Percentiles rank a stretch among this genome's conserved stretches.
phyloP scores from a whole-genome alignment of 495 filamentous ascomycete species.

The Aspergillus biplanus region DNA sequence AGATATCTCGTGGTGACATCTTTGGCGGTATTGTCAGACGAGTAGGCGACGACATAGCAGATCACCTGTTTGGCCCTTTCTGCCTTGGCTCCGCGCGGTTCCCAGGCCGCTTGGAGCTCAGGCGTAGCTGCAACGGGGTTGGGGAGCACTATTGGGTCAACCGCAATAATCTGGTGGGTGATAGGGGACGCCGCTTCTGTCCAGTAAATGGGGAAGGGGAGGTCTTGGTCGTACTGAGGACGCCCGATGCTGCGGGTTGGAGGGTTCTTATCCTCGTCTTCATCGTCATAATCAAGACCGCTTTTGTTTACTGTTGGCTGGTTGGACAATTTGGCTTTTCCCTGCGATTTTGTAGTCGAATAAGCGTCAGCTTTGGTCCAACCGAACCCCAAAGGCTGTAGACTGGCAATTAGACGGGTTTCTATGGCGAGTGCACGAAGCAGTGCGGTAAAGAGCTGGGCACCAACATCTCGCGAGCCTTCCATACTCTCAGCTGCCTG shows the following conservation, averaged over 20 bases:
- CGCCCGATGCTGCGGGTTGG: conserved; percentile 27
- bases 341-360: conserved; percentile 49
- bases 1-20: conserved; percentile 95
- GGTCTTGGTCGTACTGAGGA: conserved; percentile 61
- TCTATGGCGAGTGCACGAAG: conserved; percentile 83
- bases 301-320: conserved; percentile 17
- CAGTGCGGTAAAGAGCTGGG: conserved; percentile 88
- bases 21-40: conserved; percentile 84
- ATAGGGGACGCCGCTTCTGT: conserved; percentile 82
- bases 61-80: conserved; percentile 88
- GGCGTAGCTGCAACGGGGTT: conserved; percentile 67
- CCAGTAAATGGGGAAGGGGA: conserved; percentile 91
- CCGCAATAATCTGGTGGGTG: conserved; percentile 74
- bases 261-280: conserved; percentile 10
- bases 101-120: conserved; percentile 75
- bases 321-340: conserved; percentile 22
- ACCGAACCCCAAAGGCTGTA: conserved; percentile 89
- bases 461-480: conserved; percentile 86
- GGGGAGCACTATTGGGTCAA: conserved; percentile 73
- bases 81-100: conserved; percentile 79
- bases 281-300: conserved; percentile 26
- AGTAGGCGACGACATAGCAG: conserved; percentile 87
- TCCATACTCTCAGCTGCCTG: conserved; percentile 68
- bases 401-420: conserved; percentile 75
- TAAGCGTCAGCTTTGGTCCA: conserved; percentile 80